These are phyloP conservation scores for Albifimbria verrucaria DNA, from an alignment of 2,329 filamentous ascomycete species.

Conservation along the genomic window DNA sequence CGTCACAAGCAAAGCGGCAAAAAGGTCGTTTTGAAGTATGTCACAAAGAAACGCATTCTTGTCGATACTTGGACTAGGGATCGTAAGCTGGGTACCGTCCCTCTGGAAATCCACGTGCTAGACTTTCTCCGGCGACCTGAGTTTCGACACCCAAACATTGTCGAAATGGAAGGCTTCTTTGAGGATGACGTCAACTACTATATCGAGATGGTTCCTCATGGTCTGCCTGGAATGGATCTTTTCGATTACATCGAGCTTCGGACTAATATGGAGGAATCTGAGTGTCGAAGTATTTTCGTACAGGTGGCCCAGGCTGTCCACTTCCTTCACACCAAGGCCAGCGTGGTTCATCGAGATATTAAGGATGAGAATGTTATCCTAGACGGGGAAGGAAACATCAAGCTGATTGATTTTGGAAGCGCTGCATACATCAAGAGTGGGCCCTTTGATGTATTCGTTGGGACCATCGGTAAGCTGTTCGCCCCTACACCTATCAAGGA, in stretches of 20 bases:
- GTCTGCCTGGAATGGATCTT: slow-evolving; percentile 93
- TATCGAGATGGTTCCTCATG: slow-evolving; percentile 96
- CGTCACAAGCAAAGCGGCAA: slow-evolving; percentile 76
- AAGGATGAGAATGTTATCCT: slow-evolving; percentile 98
- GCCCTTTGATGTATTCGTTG: slow-evolving; percentile 97
- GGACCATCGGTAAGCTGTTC: slow-evolving; percentile 78
- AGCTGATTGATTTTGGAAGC: slow-evolving; percentile 96
- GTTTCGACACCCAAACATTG: slow-evolving; percentile 64
- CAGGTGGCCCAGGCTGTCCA: slow-evolving; percentile 89
- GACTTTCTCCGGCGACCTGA: slow-evolving; percentile 82
- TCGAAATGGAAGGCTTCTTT: slow-evolving; percentile 71
- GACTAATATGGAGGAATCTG: slow-evolving; percentile 91
- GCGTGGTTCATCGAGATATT: slow-evolving; percentile 95
- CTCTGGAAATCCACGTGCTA: slow-evolving; percentile 93
- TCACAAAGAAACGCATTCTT: slow-evolving; percentile 92
- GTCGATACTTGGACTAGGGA: slow-evolving; percentile 99
- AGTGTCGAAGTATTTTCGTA: slow-evolving; percentile 91
- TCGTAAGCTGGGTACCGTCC: slow-evolving; percentile 86
- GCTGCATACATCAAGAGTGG: slow-evolving; percentile 98
- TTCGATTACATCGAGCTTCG: slow-evolving; percentile 98
- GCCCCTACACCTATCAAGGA: slow-evolving; percentile 3
- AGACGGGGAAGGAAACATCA: slow-evolving; percentile 92
- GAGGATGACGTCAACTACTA: slow-evolving; percentile 92
- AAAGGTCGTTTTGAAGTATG: slow-evolving; percentile 95
- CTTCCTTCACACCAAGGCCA: slow-evolving; percentile 84